Evolutionary conservation across 2,329 filamentous ascomycete genomes (phyloP).

Genomic region (Paramyrothecium sp.): DNA sequence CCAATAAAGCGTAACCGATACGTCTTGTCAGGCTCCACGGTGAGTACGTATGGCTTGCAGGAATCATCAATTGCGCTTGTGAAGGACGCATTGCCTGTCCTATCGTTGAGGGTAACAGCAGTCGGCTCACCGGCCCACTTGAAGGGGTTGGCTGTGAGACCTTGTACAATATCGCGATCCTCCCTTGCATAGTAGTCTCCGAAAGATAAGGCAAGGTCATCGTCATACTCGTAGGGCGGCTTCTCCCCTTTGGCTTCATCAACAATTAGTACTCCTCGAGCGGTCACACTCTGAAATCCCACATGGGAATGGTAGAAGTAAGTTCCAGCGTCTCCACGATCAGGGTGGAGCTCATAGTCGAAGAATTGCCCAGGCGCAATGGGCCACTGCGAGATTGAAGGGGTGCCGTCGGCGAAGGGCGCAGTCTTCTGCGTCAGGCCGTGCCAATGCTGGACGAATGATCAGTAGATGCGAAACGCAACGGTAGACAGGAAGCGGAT

Average conservation of each 20-base stretch:
- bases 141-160: constrained; percentile 48
- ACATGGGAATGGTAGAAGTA: constrained; percentile 71
- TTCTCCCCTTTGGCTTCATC: constrained; percentile 35
- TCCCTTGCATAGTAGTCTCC: constrained; percentile 57
- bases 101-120: constrained; percentile 16
- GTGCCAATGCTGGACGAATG: constrained; percentile 60
- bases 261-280: constrained; percentile 58
- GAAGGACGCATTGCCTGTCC: background rate
- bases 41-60: constrained; percentile 45
- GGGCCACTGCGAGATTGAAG: constrained; percentile 62
- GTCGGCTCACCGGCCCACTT: constrained; percentile 58
- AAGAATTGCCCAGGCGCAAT: constrained; percentile 62
- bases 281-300: constrained; percentile 59
- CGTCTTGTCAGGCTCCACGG: constrained; percentile 57
- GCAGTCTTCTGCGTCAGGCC: constrained; percentile 58
- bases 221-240: constrained; percentile 59
- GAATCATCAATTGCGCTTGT: background rate
- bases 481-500: too few relatives aligned
- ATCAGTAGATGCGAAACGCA: too few relatives aligned
- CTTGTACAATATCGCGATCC: constrained; percentile 49
- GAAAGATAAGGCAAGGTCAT: constrained; percentile 54
- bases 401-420: constrained; percentile 64
- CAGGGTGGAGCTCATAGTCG: constrained; percentile 62
- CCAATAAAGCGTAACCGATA: constrained; percentile 64
- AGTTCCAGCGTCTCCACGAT: constrained; percentile 54